Evolutionary conservation across 176 grass and related monocot genomes (phyloP).

Genomic region (Zoysia pacifica): DNA sequence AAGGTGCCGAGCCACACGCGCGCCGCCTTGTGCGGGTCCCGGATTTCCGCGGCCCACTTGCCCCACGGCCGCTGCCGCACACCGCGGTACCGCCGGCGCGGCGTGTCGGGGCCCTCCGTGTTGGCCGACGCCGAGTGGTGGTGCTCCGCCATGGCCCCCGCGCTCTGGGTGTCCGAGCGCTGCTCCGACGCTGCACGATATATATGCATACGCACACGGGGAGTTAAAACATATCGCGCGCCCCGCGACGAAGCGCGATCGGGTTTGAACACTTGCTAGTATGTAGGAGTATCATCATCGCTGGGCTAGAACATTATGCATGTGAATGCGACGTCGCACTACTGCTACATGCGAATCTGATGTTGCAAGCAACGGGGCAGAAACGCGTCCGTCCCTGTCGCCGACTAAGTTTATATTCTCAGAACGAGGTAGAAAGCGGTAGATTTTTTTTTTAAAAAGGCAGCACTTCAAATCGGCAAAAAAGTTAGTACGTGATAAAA

Average conservation of each 20-base stretch:
- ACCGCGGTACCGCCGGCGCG: constrained; percentile 66
- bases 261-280: constrained; percentile 30
- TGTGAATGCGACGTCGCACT: constrained; percentile 30
- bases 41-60: constrained; percentile 98
- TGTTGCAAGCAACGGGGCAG: background rate
- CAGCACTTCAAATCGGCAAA: background rate
- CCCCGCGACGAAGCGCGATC: background rate
- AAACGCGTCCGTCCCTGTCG: background rate
- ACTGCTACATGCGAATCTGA: background rate
- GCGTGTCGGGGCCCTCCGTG: constrained; percentile 28
- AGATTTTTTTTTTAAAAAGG: background rate
- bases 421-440: constrained; percentile 16
- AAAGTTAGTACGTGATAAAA: background rate
- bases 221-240: background rate
- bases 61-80: constrained; percentile 98
- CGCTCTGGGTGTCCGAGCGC: constrained; percentile 43
- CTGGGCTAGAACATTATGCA: background rate
- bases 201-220: background rate
- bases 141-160: constrained; percentile 53
- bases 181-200: constrained; percentile 48
- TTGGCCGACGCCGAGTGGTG: constrained; percentile 23
- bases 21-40: constrained; percentile 95
- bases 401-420: constrained; percentile 16
- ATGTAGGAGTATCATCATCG: background rate
- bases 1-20: constrained; percentile 99